phyloP scores from a whole-genome alignment of 2,329 filamentous ascomycete species.

The Pseudopyricularia javanii region DNA sequence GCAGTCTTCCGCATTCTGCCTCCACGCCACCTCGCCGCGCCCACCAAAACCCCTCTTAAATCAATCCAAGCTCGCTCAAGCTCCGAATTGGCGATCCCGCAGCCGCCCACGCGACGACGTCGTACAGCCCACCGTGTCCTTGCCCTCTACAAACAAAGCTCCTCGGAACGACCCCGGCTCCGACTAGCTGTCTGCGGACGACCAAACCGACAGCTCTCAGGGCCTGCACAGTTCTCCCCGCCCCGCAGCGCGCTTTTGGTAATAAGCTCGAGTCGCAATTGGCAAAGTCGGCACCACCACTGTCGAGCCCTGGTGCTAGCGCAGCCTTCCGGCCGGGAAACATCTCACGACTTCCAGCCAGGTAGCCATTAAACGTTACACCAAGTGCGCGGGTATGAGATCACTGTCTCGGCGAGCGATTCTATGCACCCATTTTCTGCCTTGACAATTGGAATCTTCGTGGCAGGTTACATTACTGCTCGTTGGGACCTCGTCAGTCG shows the following conservation, averaged over 20 bases:
- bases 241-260: not conserved
- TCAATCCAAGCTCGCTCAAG: not conserved
- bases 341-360: not conserved
- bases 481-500: conserved; percentile 97
- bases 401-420: conserved; percentile 20
- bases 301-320: not conserved
- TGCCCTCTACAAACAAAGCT: not conserved
- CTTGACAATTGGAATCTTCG: conserved; percentile 93
- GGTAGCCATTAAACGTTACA: not conserved
- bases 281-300: not conserved
- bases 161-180: not conserved
- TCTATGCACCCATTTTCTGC: conserved; percentile 97
- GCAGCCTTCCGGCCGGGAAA: not conserved
- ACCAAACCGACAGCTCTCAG: not conserved
- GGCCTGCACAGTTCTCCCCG: not conserved
- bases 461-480: conserved; percentile 98
- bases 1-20: too few relatives aligned
- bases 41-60: not conserved
- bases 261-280: not conserved
- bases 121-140: not conserved
- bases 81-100: not conserved
- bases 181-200: not conserved
- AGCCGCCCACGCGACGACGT: not conserved
- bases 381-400: conserved; percentile 26
- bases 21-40: not conserved